Base-by-base conservation (phyloP, 2,329 filamentous ascomycete species). In the Madurella mycetomatis region DNA sequence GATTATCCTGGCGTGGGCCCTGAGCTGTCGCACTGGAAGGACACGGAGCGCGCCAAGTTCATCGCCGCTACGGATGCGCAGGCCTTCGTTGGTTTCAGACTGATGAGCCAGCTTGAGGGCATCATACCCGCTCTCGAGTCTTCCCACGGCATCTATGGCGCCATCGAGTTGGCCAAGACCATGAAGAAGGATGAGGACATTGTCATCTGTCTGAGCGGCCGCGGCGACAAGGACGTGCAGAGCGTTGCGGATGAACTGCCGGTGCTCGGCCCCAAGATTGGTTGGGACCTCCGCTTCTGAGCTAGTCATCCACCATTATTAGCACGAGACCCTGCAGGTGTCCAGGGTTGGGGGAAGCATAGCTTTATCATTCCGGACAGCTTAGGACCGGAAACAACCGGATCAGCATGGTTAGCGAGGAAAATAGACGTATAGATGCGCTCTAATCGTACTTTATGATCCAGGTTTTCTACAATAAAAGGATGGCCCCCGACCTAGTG, bases 191-290 rank as follows among this genome's bases (percentile, higher is more conserved):
- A 83, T 49, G 76, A 96, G 74, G 91, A 97, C 67, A 76, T 99
- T 30, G 92, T 99, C 56, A 92, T 99, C 59, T 97, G 92, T 73
- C 72, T 99, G 39, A 95, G 88, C 67, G 94, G 94, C 9, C 80
- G 94, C 64, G 94, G 94, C 59, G 94, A 99, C 73, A 99, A 99
- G 83, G 94, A 99, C 68, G 94, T 99, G 55, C 92, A 99, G 82
- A 95, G 90, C 66, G 92, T 99, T 49, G 94, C 94, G 0, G 94
- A 99, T 67, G 90, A 95, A 74, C 74, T 99, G 67, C 92, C 92
- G 16, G 88, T 81, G 63, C 72, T 99, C 58, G 92, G 94, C 0
- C 94, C 94, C 8, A 79, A 87, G 77, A 97, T 99, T 72, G 90
- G 81, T 54, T 86, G 83, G 83, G 83, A 86, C 62, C 67, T 86